Evolutionary conservation across 1,139 yeast genomes (phyloP).

Genomic region (Yamadazyma friedrichii): DNA sequence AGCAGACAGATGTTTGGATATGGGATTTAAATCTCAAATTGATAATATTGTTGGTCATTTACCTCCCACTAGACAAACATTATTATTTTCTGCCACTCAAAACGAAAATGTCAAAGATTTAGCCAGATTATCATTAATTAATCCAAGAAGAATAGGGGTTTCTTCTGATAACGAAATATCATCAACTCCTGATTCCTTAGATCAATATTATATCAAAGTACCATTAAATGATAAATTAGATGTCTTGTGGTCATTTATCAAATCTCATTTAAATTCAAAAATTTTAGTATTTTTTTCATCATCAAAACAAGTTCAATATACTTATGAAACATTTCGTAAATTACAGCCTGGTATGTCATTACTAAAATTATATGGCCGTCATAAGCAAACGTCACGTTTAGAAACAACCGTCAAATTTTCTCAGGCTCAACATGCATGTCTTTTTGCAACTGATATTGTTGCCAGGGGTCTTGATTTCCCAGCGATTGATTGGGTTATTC

Average conservation of each 20-base stretch:
- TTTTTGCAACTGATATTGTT: slow-evolving; percentile 94
- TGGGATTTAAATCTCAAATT: slow-evolving; percentile 90
- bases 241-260: slow-evolving; percentile 83
- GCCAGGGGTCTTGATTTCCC: slow-evolving; percentile 98
- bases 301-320: slow-evolving; percentile 92
- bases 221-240: slow-evolving; percentile 81
- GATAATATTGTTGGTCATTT: slow-evolving; percentile 83
- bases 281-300: slow-evolving; percentile 88
- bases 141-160: slow-evolving; percentile 74
- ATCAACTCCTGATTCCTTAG: slow-evolving; percentile 78
- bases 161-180: slow-evolving; percentile 49
- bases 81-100: slow-evolving; percentile 91
- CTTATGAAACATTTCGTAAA: slow-evolving; percentile 86
- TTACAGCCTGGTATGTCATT: slow-evolving; percentile 95
- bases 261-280: slow-evolving; percentile 82
- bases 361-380: slow-evolving; percentile 91
- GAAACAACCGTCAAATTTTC: slow-evolving; percentile 88
- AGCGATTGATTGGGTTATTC: slow-evolving; percentile 95
- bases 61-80: slow-evolving; percentile 84
- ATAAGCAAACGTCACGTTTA: slow-evolving; percentile 88
- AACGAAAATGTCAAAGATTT: slow-evolving; percentile 83
- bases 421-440: slow-evolving; percentile 81
- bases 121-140: slow-evolving; percentile 81
- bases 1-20: slow-evolving; percentile 93
- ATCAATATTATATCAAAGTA: slow-evolving; percentile 75